Conservation (phyloP, 768 basidiomycete species). For the Lactarius pseudohatsudake region DNA sequence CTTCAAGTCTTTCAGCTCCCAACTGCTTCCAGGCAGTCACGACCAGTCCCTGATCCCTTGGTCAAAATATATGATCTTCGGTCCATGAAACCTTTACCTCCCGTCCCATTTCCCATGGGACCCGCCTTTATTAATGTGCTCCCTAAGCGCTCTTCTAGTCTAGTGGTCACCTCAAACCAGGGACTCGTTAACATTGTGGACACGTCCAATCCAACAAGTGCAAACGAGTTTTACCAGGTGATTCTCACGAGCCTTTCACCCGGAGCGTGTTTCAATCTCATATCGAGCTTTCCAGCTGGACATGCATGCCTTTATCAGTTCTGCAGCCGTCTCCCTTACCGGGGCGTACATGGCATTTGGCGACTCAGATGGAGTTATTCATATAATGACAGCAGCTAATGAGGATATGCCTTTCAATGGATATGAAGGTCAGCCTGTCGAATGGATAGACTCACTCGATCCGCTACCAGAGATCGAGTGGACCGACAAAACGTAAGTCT, state of each 20-base stretch:
- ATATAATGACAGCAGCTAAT: conserved; percentile 73
- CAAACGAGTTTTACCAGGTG: conserved; percentile 82
- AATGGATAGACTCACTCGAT: conserved; percentile 78
- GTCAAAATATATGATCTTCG: conserved; percentile 93
- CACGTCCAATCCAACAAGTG: conserved; percentile 62
- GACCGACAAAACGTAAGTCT: conserved; percentile 73
- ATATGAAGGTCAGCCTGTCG: conserved; percentile 80
- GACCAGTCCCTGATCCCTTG: conserved; percentile 85
- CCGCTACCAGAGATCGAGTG: conserved; percentile 73
- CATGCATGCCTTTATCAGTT: conserved; percentile 71
- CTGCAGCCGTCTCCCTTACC: conserved; percentile 78
- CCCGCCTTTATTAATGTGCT: conserved; percentile 84
- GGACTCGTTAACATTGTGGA: conserved; percentile 88
- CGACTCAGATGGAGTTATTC: conserved; percentile 80
- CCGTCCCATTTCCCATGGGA: conserved; percentile 82
- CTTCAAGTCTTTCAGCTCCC: not conserved
- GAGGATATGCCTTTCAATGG: conserved; percentile 81
- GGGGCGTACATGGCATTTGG: conserved; percentile 94
- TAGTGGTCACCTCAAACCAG: conserved; percentile 75
- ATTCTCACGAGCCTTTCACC: not conserved
- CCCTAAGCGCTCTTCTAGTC: conserved; percentile 69
- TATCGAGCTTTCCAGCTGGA: conserved; percentile 51
- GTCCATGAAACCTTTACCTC: conserved; percentile 76
- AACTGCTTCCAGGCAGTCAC: conserved; percentile 62
- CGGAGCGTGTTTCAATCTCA: not conserved